phyloP scores from a whole-genome alignment of 192 early-diverging fungal species.

The Backusella macrospora region DNA sequence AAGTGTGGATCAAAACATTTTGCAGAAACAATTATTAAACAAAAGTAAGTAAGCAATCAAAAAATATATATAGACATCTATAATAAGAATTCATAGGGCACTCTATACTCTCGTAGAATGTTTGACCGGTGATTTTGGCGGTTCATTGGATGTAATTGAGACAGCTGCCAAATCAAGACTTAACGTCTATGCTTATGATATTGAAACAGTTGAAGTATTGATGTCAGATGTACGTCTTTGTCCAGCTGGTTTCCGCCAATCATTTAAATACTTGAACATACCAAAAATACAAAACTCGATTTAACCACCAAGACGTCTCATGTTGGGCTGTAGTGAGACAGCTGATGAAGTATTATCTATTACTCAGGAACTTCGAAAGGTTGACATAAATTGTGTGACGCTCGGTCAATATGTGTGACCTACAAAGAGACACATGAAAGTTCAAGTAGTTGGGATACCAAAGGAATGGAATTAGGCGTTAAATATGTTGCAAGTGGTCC shows the following conservation, averaged over 20 bases:
- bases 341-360: slow-evolving; percentile 91
- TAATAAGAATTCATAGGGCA: slow-evolving; percentile 51
- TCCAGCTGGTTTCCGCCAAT: slow-evolving; percentile 90
- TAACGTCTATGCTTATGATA: slow-evolving; percentile 97
- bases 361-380: slow-evolving; percentile 77
- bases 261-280: slow-evolving; percentile 87
- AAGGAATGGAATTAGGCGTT: slow-evolving; percentile 86
- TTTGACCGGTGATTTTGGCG: slow-evolving; percentile 92
- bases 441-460: slow-evolving; percentile 81
- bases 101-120: slow-evolving; percentile 95
- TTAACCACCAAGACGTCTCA: slow-evolving; percentile 97
- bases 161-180: slow-evolving; percentile 87
- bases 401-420: slow-evolving; percentile 99
- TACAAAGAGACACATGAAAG: slow-evolving; percentile 99
- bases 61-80: not conserved
- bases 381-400: slow-evolving; percentile 92
- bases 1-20: slow-evolving; percentile 94
- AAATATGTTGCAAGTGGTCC: slow-evolving; percentile 93
- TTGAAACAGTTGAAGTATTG: slow-evolving; percentile 93
- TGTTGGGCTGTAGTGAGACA: slow-evolving; percentile 95
- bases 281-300: slow-evolving; percentile 75
- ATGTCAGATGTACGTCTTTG: slow-evolving; percentile 88
- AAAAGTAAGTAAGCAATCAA: slow-evolving; percentile 54
- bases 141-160: slow-evolving; percentile 73
- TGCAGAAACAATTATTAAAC: slow-evolving; percentile 88